Evolutionary conservation across 106 monocot species (phyloP).

Genomic region (Triglochin maritima): DNA sequence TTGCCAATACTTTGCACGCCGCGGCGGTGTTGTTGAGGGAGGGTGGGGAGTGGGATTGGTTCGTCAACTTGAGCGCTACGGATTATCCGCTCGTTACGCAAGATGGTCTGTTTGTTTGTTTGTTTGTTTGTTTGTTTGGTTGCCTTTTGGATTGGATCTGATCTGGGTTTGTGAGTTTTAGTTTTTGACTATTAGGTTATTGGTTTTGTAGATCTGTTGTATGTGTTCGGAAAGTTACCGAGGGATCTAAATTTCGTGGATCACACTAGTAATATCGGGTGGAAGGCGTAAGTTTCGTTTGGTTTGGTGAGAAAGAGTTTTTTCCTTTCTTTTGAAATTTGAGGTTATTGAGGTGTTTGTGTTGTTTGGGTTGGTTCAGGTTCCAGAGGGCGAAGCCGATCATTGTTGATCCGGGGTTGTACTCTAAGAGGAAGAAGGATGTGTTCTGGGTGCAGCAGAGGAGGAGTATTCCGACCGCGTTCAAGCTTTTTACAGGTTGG

Average conservation of each 20-base stretch:
- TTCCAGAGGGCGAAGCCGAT: slow-evolving; percentile 70
- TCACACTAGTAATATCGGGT: slow-evolving; percentile 88
- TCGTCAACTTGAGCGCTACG: slow-evolving; percentile 71
- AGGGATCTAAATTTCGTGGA: slow-evolving; percentile 88
- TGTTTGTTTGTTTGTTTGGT: not conserved
- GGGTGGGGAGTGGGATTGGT: slow-evolving; percentile 74
- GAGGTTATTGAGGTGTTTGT: not conserved
- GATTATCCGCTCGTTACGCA: slow-evolving; percentile 91
- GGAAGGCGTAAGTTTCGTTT: slow-evolving; percentile 60
- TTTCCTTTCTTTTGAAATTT: not conserved
- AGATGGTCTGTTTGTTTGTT: slow-evolving; percentile 34
- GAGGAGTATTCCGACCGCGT: slow-evolving; percentile 73
- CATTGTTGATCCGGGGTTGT: slow-evolving; percentile 80
- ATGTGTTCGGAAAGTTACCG: slow-evolving; percentile 49
- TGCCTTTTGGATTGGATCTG: not conserved
- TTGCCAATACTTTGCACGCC: slow-evolving; percentile 75
- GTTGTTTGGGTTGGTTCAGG: slow-evolving; percentile 13
- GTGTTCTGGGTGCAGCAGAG: slow-evolving; percentile 62
- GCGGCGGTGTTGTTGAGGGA: slow-evolving; percentile 56
- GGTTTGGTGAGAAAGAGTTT: not conserved
- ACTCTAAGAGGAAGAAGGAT: slow-evolving; percentile 52
- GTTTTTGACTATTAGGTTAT: not conserved
- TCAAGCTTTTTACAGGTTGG: slow-evolving; percentile 78
- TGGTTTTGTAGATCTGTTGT: slow-evolving; percentile 48
- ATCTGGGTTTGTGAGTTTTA: not conserved